A percentile compares a stretch with the other conserved stretches of the same genome.
phyloP scores from a whole-genome alignment of 306 rosid species.

The Adenanthera pavonina region DNA sequence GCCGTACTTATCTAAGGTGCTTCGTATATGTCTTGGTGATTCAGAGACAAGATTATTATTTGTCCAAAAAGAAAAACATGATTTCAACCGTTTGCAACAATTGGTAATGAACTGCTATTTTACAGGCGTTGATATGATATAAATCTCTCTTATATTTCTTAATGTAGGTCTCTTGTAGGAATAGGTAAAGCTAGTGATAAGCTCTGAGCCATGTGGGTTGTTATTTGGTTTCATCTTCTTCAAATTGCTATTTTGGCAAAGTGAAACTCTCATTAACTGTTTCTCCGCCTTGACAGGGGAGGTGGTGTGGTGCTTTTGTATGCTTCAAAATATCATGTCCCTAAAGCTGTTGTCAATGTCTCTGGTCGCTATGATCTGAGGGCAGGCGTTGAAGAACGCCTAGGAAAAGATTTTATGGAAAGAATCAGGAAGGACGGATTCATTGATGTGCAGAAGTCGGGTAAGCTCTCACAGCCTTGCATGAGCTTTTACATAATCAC shows the following conservation, averaged over 20 bases:
- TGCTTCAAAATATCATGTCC: constrained; percentile 69
- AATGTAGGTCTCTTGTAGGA: background rate
- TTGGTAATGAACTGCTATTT: background rate
- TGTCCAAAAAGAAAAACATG: background rate
- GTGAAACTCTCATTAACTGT: constrained; percentile 21
- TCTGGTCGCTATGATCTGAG: constrained; percentile 81
- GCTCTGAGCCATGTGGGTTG: background rate
- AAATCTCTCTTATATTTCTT: constrained; percentile 19
- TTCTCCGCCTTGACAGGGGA: constrained; percentile 52
- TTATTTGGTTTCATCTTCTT: constrained; percentile 22
- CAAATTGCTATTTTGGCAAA: constrained; percentile 1
- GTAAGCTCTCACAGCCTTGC: constrained; percentile 44
- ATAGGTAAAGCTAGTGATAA: constrained; percentile 7
- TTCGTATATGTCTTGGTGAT: background rate
- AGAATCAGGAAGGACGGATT: constrained; percentile 62
- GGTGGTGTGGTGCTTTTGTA: constrained; percentile 71
- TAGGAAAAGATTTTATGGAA: constrained; percentile 64
- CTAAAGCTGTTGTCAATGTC: constrained; percentile 63
- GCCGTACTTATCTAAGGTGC: background rate
- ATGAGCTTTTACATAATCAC: background rate
- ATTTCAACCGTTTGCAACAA: background rate
- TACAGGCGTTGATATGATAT: background rate
- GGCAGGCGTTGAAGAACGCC: constrained; percentile 60
- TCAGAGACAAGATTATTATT: background rate
- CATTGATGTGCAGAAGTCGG: constrained; percentile 59